Conservation (phyloP, 805 yeast genomes). For the Candida methanosorbosa region DNA sequence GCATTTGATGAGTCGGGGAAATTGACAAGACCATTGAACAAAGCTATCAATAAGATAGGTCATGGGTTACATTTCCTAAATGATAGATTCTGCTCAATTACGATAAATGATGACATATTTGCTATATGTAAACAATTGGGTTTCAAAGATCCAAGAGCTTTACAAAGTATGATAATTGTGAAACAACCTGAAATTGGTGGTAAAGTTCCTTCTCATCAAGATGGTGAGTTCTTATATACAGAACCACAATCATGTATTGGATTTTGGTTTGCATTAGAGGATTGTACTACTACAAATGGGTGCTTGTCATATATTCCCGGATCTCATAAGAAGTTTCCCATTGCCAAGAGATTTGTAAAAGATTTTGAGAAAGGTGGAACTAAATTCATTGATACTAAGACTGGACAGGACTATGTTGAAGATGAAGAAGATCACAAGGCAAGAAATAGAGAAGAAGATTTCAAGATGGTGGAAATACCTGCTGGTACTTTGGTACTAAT, state of each 20-base stretch:
- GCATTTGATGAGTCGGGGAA: conserved; percentile 51
- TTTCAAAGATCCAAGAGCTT: conserved; percentile 56
- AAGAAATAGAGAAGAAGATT: conserved; percentile 31
- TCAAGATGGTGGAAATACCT: conserved; percentile 47
- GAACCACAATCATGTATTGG: conserved; percentile 67
- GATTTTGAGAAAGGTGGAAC: conserved; percentile 46
- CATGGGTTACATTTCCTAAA: conserved; percentile 64
- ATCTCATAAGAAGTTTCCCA: conserved; percentile 49
- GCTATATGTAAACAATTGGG: conserved; percentile 44
- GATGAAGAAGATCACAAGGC: conserved; percentile 18
- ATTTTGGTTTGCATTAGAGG: conserved; percentile 76
- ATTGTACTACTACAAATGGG: conserved; percentile 60
- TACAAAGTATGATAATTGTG: conserved; percentile 73
- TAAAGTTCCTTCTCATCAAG: conserved; percentile 72
- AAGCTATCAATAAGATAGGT: conserved; percentile 69
- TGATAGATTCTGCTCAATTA: conserved; percentile 36
- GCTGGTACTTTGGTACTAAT: conserved; percentile 69
- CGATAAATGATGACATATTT: conserved; percentile 41
- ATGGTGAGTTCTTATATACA: conserved; percentile 65
- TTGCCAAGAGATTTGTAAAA: conserved; percentile 57
- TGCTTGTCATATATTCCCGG: conserved; percentile 66
- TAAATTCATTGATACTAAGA: conserved; percentile 32
- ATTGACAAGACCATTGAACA: conserved; percentile 41
- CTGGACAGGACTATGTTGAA: conserved; percentile 11
- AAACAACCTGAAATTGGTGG: conserved; percentile 71